Evolutionary conservation across 176 grass and related monocot genomes (phyloP).

Genomic region (Cenchrus fungigraminus): DNA sequence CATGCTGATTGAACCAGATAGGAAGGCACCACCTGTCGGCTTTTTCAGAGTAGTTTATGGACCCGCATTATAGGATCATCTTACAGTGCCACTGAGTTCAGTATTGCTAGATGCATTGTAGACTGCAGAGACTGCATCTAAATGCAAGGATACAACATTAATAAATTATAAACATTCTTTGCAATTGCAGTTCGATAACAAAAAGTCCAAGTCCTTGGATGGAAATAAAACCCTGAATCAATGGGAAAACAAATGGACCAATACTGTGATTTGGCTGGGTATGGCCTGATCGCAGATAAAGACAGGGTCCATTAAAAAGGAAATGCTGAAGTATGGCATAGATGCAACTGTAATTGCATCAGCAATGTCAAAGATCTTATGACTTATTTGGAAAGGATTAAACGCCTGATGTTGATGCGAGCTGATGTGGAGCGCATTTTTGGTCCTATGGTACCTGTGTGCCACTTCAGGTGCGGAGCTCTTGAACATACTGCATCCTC

Average conservation of each 20-base stretch:
- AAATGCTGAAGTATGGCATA: neutral
- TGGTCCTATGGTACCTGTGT: too few relatives aligned
- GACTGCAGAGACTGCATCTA: too few relatives aligned
- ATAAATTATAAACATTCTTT: too few relatives aligned
- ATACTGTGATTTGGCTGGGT: neutral
- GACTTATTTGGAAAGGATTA: neutral
- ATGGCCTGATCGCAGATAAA: neutral
- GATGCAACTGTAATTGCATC: neutral
- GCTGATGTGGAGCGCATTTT: neutral
- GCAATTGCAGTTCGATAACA: neutral
- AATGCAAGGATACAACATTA: too few relatives aligned
- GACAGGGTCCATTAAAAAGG: neutral
- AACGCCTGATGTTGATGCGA: neutral
- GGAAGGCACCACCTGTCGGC: too few relatives aligned
- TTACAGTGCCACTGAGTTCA: too few relatives aligned
- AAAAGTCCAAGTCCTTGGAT: neutral
- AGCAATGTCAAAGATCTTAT: neutral
- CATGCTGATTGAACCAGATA: too few relatives aligned
- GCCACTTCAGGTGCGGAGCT: neutral
- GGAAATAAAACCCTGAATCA: neutral
- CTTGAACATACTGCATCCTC: constrained; percentile 9
- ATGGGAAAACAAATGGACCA: neutral
- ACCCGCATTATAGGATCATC: too few relatives aligned
- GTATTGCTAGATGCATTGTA: too few relatives aligned
- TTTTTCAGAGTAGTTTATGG: too few relatives aligned